These are phyloP conservation scores for Starmerella stellata DNA, from an alignment of 805 yeast genomes.

Conservation along the genomic window DNA sequence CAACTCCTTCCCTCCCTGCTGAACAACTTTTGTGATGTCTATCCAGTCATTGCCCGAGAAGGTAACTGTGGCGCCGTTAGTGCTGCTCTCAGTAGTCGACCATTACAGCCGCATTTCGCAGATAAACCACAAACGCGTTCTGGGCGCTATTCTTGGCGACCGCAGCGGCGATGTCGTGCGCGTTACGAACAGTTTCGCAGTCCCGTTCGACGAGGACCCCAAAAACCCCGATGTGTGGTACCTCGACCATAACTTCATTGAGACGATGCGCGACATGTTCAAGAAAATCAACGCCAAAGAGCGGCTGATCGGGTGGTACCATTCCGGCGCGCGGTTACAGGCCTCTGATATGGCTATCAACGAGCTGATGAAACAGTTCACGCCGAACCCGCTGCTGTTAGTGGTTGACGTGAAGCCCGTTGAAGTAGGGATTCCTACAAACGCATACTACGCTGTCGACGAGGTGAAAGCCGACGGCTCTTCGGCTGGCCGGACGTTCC, in stretches of 20 bases:
- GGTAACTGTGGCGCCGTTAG: conserved; percentile 90
- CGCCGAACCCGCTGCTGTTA: conserved; percentile 61
- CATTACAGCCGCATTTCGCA: conserved; percentile 80
- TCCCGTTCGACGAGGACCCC: conserved; percentile 95
- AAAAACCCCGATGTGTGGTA: conserved; percentile 88
- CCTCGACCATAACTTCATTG: conserved; percentile 88
- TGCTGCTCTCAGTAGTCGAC: conserved; percentile 81
- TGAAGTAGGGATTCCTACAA: conserved; percentile 82
- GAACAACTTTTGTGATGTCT: too few relatives aligned
- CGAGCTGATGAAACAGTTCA: conserved; percentile 70
- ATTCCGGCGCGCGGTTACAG: conserved; percentile 84
- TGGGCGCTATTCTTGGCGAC: conserved; percentile 76
- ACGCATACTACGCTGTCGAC: conserved; percentile 83
- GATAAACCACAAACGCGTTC: conserved; percentile 59
- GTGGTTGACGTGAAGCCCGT: conserved; percentile 82
- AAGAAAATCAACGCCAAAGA: conserved; percentile 95
- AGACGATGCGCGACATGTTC: conserved; percentile 94
- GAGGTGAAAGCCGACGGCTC: conserved; percentile 94
- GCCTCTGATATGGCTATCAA: conserved; percentile 81
- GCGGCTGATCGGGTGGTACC: conserved; percentile 96
- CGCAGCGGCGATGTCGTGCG: conserved; percentile 31
- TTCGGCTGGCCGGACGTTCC: conserved; percentile 76
- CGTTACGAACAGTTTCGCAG: conserved; percentile 85
- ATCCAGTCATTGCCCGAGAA: conserved; percentile 22
- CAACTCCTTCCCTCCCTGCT: too few relatives aligned